Base-by-base conservation (phyloP, 2,329 filamentous ascomycete species). In the Conoideocrella luteorostrata region DNA sequence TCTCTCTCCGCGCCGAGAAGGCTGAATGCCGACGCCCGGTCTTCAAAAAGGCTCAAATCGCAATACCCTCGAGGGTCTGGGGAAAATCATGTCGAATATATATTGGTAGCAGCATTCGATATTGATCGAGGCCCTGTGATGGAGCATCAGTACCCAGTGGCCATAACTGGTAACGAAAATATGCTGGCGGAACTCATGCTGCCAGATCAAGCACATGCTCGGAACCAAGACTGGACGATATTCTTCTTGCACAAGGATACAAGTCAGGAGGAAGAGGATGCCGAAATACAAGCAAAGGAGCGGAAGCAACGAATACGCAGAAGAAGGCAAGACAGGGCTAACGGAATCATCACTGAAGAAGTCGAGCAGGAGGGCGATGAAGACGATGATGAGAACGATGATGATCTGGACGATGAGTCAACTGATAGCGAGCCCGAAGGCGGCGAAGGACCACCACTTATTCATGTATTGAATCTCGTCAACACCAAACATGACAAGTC, bases 111-210 rank as follows among this genome's bases (percentile, higher is more conserved):
- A 4, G 95, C 89, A 3, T 98, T 98, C 66, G 89, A 97, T 65
- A 95, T 97, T 56, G 91, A 97, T 63, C 82, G 88, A 42, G 93
- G 93, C 3, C 91, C 91, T 37, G 82, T 96, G 55, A 97, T 98
- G 93, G 93, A 98, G 62, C 90, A 98, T 62, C 93, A 98, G 61
- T 98, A 91, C 60, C 93, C 93, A 0, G 84, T 88, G 33, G 83
- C 91, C 40, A 97, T 98, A 50, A 96, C 89, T 40, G 91, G 93
- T 24, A 91, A 98, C 61, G 93, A 98, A 69, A 86, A 95, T 58
- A 97, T 97, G 90, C 69, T 98, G 59, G 93, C 93, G 6, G 93
- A 98, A 70, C 78, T 98, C 58, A 98, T 98, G 93, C 71, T 98
- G 62, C 93, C 93, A 0, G 93, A 98, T 65, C 91, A 97, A 66